Conservation (phyloP, 306 rosid genomes). For the Senna tora region DNA sequence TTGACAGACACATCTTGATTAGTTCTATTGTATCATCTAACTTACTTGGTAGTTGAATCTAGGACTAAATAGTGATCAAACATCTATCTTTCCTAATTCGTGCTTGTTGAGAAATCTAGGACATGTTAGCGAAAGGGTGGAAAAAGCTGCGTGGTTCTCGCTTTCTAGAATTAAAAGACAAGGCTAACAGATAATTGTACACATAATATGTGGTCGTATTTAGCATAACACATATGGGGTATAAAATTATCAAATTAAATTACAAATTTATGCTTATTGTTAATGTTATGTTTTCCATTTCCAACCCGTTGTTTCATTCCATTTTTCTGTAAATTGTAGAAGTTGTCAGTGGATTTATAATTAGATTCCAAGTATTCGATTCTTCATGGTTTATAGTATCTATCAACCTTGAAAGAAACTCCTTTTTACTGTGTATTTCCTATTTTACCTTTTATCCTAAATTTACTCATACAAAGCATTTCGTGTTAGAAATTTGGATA, state of each 20-base stretch:
- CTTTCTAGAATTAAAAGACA: conserved; percentile 12
- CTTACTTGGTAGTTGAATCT: neutral
- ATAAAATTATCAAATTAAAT: neutral
- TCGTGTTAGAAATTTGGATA: neutral
- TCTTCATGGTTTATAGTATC: conserved; percentile 1
- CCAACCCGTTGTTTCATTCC: neutral
- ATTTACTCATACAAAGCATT: conserved; percentile 1
- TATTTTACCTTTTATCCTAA: conserved; percentile 12
- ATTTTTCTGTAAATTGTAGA: neutral
- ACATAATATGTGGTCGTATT: neutral
- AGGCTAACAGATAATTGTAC: neutral
- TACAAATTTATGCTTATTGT: neutral
- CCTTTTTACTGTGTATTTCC: neutral
- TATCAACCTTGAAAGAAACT: conserved; percentile 7
- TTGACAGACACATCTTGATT: neutral
- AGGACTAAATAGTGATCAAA: neutral
- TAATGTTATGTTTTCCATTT: neutral
- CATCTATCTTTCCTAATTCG: neutral
- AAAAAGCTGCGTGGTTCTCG: neutral
- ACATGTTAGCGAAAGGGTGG: neutral
- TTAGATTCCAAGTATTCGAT: conserved; percentile 3
- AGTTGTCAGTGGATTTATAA: conserved; percentile 6
- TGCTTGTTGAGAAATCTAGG: neutral
- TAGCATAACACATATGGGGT: neutral
- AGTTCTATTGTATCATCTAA: neutral